Base-by-base conservation (phyloP, 1,139 yeast genomes). In the Suhomyces maxii region DNA sequence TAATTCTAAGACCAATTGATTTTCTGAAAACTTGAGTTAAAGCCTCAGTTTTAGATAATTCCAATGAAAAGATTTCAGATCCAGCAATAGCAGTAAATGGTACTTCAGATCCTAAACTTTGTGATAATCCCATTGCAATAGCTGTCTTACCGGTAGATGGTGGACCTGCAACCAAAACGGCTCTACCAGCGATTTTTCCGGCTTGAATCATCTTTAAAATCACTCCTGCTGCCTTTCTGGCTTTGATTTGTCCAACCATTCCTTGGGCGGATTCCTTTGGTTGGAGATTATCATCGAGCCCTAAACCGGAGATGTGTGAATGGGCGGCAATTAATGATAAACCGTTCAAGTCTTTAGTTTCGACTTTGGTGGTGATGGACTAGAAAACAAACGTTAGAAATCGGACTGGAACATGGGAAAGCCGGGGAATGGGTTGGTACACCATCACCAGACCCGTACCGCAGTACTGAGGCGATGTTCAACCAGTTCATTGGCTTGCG, bases 111-210 rank as follows among this genome's bases (percentile, higher is more conserved):
- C 99, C 99, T 56, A 95, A 77, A 41, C 84, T 82, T 67, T 93
- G 98, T 10, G 97, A 80, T 49, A 93, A 76, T 28, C 97, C 99
- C 93, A 91, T 90, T 28, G 99, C 99, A 60, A 95, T 84, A 43
- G 99, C 99, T 9, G 99, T 95, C 67, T 95, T 95, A 67, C 99
- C 99, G 2, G 99, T 95, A 1, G 96, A 87, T 32, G 99, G 99
- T 8, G 99, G 99, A 7, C 99, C 99, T 0, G 99, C 98, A 52
- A 95, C 79, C 56, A 95, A 73, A 31, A 91, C 95, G 1, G 98
- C 98, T 56, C 98, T 82, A 14, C 99, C 99, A 7, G 99, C 98
- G 63, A 95, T 93, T 56, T 88, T 82, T 33, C 97, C 97, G 39
- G 86, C 89, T 64, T 89, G 89, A 49, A 93, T 88, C 96, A 95